Evolutionary conservation across 371 early-diverging fungal species (phyloP).

Genomic region (Mucor plumbeus): DNA sequence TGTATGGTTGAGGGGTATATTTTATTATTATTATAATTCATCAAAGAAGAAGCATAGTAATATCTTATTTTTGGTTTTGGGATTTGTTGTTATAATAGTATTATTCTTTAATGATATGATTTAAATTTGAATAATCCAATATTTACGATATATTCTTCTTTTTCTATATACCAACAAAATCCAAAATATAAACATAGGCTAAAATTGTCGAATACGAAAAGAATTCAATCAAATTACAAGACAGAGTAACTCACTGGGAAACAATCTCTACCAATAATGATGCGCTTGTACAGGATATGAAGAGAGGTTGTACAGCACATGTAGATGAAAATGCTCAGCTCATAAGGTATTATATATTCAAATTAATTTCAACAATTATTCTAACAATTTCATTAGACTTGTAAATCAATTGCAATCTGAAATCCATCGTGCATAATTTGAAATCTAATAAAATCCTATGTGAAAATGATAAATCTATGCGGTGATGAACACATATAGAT

Average conservation of each 20-base stretch:
- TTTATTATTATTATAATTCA: slow-evolving; percentile 14
- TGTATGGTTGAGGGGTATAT: too few relatives aligned
- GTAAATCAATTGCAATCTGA: slow-evolving; percentile 45
- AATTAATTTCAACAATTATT: background rate
- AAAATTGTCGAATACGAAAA: slow-evolving; percentile 34
- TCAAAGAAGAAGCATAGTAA: slow-evolving; percentile 3
- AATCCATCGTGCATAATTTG: slow-evolving; percentile 26
- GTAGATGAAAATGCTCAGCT: slow-evolving; percentile 46
- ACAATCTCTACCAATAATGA: slow-evolving; percentile 25
- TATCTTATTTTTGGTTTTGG: background rate
- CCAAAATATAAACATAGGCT: slow-evolving; percentile 24
- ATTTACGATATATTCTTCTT: background rate
- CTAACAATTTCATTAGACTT: slow-evolving; percentile 24
- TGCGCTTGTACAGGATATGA: slow-evolving; percentile 29
- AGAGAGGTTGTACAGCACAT: slow-evolving; percentile 29
- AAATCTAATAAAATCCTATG: background rate
- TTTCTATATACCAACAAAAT: slow-evolving; percentile 1
- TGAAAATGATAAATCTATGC: too few relatives aligned
- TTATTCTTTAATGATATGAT: slow-evolving; percentile 28
- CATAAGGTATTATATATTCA: slow-evolving; percentile 23
- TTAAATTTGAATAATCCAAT: slow-evolving; percentile 24
- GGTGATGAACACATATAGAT: too few relatives aligned
- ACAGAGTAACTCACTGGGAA: slow-evolving; percentile 31
- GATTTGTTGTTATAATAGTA: slow-evolving; percentile 24
- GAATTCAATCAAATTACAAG: slow-evolving; percentile 15